Conservation (phyloP, 1,284 basidiomycete species). For the Boletus smithii region DNA sequence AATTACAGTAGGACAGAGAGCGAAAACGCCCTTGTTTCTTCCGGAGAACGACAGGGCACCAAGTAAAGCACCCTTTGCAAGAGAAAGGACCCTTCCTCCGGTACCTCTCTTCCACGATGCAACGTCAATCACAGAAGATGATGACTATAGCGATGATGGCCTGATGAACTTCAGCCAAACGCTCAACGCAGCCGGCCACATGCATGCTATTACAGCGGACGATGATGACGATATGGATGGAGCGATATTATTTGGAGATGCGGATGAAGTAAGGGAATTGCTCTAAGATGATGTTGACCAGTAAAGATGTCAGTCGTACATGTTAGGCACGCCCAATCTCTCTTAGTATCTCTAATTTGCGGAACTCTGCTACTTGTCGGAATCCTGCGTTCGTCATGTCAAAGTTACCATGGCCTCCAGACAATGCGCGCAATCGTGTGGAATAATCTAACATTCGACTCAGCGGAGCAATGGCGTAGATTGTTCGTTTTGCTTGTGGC, state of each 20-base stretch:
- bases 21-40: slow-evolving; percentile 63
- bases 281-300: slow-evolving; percentile 34
- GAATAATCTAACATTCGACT: slow-evolving; percentile 81
- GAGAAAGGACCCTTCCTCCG: slow-evolving; percentile 35
- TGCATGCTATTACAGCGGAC: slow-evolving; percentile 53
- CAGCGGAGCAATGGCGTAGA: slow-evolving; percentile 71
- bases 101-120: slow-evolving; percentile 46
- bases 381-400: slow-evolving; percentile 80
- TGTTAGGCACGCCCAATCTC: slow-evolving; percentile 69
- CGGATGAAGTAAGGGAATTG: slow-evolving; percentile 65
- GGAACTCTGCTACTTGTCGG: slow-evolving; percentile 53
- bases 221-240: slow-evolving; percentile 74
- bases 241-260: slow-evolving; percentile 72
- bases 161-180: slow-evolving; percentile 74
- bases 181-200: slow-evolving; percentile 55
- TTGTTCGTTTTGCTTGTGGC: slow-evolving; percentile 50
- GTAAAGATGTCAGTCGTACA: slow-evolving; percentile 12
- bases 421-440: slow-evolving; percentile 71
- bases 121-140: slow-evolving; percentile 35
- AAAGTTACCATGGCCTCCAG: slow-evolving; percentile 78
- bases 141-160: slow-evolving; percentile 39
- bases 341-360: slow-evolving; percentile 65
- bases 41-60: slow-evolving; percentile 51
- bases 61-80: slow-evolving; percentile 37
- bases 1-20: slow-evolving; percentile 24